Base-by-base conservation (phyloP, 2,329 filamentous ascomycete species). In the Teratosphaeria nubilosa region DNA sequence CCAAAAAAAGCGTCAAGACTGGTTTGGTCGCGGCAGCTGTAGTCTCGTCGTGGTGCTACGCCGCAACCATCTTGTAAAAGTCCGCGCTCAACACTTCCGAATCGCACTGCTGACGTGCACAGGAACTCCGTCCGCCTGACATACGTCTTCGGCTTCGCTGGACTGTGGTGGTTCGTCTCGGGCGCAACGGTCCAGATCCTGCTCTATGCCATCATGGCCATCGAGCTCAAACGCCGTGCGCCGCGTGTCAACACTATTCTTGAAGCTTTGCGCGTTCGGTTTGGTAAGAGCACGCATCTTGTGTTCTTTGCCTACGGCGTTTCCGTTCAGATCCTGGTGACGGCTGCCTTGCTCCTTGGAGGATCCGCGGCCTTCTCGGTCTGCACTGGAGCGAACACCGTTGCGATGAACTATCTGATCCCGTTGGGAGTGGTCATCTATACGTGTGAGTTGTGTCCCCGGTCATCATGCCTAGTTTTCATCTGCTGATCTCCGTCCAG, bases 1-100 rank as follows among this genome's bases (percentile, higher is more conserved):
- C 91, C 54, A 90, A 90, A 20, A 81, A 91, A 61, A 91, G 88
- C 1, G 89, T 96, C 64, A 96, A 95, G 70, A 91, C 89, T 9
- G 91, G 91, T 51, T 79, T 96, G 14, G 90, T 95, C 0, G 88
- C 89, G 13, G 22, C 50, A 14, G 50, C 88, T 1, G 89, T 96
- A 64, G 95, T 95, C 70, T 91, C 89, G 7, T 91, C 87, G 5
- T 96, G 91, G 91, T 25, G 22, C 22, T 25, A 25, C 20, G 50
- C 50, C 20, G 50, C 50, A 1, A 51, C 50, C 3, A 14, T 51
- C 14, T 16, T 51, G 22, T 25, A 41, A 16, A n/a, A 14, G 34
- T 11, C 5, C 13, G 10, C 13, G 4, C 13, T 41, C 34, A 14
- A n/a, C 34, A 14, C 13, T 41, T 14, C 2, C 1, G 2, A 16